A percentile compares a stretch with the other conserved stretches of the same genome.
phyloP scores from a whole-genome alignment of 306 rosid species.

The Gastrolobium villosum region DNA sequence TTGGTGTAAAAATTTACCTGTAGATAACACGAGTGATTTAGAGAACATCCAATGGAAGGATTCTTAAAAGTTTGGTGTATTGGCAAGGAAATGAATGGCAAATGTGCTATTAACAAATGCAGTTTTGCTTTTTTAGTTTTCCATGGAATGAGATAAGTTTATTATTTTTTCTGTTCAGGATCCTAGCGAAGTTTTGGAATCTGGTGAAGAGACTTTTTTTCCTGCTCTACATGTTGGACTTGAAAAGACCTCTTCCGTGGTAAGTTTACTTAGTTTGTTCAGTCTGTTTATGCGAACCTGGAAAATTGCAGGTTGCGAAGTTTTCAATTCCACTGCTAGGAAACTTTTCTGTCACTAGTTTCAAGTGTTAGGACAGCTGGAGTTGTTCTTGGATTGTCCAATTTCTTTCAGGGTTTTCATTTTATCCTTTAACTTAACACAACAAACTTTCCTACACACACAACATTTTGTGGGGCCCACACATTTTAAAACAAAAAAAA shows the following conservation, averaged over 20 bases:
- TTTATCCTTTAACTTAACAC: too few species aligned
- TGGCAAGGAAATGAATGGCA: constrained; percentile 30
- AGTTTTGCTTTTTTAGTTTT: constrained; percentile 25
- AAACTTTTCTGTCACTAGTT: constrained; percentile 4
- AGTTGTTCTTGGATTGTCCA: constrained; percentile 33
- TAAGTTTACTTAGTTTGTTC: constrained; percentile 58
- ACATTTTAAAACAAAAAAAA: too few species aligned
- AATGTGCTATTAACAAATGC: constrained; percentile 17
- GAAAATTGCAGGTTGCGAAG: constrained; percentile 31
- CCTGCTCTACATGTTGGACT: constrained; percentile 83
- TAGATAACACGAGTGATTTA: constrained; percentile 32
- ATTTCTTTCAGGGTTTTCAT: constrained; percentile 21
- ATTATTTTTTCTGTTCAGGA: constrained; percentile 63
- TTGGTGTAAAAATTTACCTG: neutral
- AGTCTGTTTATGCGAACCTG: constrained; percentile 32
- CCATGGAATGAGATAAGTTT: constrained; percentile 37
- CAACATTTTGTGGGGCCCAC: too few species aligned
- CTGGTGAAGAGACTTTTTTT: constrained; percentile 90
- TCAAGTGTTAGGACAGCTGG: constrained; percentile 9
- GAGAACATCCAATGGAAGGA: neutral
- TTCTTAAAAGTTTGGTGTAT: constrained; percentile 21
- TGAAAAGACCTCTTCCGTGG: constrained; percentile 82
- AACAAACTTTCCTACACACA: too few species aligned
- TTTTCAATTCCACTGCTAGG: constrained; percentile 29
- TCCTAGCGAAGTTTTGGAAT: constrained; percentile 67